A percentile compares a stretch with the other conserved stretches of the same genome.
These are phyloP conservation scores for Pseudopyricularia javanii DNA, from an alignment of 2,329 filamentous ascomycete species.

Conservation along the genomic window DNA sequence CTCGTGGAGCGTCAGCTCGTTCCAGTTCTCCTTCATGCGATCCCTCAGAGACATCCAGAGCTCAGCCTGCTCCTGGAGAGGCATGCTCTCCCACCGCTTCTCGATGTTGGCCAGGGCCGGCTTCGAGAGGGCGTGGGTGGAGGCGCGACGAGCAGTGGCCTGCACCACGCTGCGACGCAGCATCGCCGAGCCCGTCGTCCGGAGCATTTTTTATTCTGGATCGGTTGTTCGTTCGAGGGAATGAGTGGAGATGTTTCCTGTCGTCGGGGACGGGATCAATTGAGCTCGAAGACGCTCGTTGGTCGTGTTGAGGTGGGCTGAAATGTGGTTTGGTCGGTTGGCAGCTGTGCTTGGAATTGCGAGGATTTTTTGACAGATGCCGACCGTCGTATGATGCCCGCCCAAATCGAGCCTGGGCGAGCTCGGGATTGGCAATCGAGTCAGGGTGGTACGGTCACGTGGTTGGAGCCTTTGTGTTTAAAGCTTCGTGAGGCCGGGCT, in stretches of 20 bases:
- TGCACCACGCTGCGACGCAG: slow-evolving; percentile 33
- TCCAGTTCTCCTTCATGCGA: slow-evolving; percentile 97
- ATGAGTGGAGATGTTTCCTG: slow-evolving; percentile 7
- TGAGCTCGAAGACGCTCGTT: not conserved
- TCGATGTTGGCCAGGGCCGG: slow-evolving; percentile 96
- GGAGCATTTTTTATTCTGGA: slow-evolving; percentile 30
- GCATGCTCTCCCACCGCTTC: slow-evolving; percentile 98
- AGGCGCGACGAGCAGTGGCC: slow-evolving; percentile 35
- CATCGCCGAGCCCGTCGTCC: slow-evolving; percentile 38
- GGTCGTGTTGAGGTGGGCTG: not conserved
- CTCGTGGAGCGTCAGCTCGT: slow-evolving; percentile 87
- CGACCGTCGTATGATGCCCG: slow-evolving; percentile 3
- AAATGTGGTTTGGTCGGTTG: not conserved
- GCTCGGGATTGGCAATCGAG: slow-evolving; percentile 1
- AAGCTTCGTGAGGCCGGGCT: not conserved
- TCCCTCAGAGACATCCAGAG: slow-evolving; percentile 97
- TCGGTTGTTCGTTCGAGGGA: slow-evolving; percentile 1
- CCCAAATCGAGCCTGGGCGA: slow-evolving; percentile 2
- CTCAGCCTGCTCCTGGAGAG: slow-evolving; percentile 97
- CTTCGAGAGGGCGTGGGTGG: slow-evolving; percentile 92
- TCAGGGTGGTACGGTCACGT: slow-evolving; percentile 1
- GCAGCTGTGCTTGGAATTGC: not conserved
- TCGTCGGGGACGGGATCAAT: slow-evolving; percentile 13
- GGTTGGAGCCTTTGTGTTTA: not conserved
- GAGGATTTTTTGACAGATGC: slow-evolving; percentile 1